A percentile compares a stretch with the other conserved stretches of the same genome.
Evolutionary conservation across 2,329 filamentous ascomycete species (phyloP).

Genomic region (Didymellaceae sp.): DNA sequence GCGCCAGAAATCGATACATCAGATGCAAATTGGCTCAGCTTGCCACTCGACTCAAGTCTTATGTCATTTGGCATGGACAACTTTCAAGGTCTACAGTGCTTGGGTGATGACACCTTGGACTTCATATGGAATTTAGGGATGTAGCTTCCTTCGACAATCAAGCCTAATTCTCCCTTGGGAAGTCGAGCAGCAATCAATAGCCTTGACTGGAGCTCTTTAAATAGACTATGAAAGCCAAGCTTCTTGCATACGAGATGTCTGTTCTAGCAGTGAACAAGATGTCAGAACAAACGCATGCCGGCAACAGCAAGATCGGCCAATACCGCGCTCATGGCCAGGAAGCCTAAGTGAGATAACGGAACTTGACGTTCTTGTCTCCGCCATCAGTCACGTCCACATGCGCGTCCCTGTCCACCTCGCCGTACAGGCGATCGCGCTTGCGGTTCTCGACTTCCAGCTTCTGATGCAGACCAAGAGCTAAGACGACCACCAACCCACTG

Average conservation of each 20-base stretch:
- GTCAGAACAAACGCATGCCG: no score
- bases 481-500: neutral
- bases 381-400: neutral
- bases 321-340: no score
- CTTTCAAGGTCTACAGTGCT: neutral
- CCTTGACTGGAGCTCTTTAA: no score
- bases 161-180: no score
- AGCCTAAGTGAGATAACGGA: neutral
- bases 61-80: neutral
- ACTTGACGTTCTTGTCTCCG: neutral
- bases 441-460: neutral
- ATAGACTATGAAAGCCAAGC: no score
- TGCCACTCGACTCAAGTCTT: neutral
- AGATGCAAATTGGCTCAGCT: neutral
- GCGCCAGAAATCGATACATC: neutral
- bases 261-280: no score
- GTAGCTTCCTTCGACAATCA: neutral
- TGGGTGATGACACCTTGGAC: neutral
- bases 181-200: no score
- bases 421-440: neutral
- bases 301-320: no score
- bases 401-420: neutral
- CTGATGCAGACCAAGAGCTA: neutral
- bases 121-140: neutral
- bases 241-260: no score